These are phyloP conservation scores for Mycena polygramma DNA, from an alignment of 768 basidiomycete species.

Conservation along the genomic window DNA sequence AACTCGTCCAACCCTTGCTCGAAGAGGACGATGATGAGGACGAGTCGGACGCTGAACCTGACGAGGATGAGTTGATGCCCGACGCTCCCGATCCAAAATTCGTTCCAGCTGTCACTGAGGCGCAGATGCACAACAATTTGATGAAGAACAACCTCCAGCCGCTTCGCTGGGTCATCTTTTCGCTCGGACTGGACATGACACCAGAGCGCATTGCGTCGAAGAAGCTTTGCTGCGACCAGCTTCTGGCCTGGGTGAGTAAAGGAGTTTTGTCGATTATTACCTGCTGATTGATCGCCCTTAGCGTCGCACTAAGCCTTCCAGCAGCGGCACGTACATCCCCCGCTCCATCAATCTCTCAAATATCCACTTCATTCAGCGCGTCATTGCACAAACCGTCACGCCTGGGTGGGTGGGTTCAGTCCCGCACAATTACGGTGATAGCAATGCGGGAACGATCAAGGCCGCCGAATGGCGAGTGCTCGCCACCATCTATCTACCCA, in stretches of 20 bases:
- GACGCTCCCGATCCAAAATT: slow-evolving; percentile 20
- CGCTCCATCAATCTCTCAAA: slow-evolving; percentile 20
- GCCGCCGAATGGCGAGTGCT: slow-evolving; percentile 46
- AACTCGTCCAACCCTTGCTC: slow-evolving; percentile 23
- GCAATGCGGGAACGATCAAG: slow-evolving; percentile 45
- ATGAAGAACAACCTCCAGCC: slow-evolving; percentile 13
- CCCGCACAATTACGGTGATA: slow-evolving; percentile 41
- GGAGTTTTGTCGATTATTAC: neutral
- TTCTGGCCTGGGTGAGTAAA: slow-evolving; percentile 35
- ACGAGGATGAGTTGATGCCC: slow-evolving; percentile 25
- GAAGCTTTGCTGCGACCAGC: slow-evolving; percentile 24
- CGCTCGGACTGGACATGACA: slow-evolving; percentile 20
- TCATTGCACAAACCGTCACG: slow-evolving; percentile 28
- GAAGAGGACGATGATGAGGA: slow-evolving; percentile 2
- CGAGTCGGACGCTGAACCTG: too few relatives aligned
- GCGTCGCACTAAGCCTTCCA: slow-evolving; percentile 22
- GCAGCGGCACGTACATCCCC: slow-evolving; percentile 21
- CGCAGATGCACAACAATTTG: slow-evolving; percentile 12
- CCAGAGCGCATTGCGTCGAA: slow-evolving; percentile 28
- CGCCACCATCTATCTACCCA: slow-evolving; percentile 41
- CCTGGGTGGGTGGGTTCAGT: slow-evolving; percentile 34
- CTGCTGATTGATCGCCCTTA: slow-evolving; percentile 19
- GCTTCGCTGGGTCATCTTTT: slow-evolving; percentile 28
- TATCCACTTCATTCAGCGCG: slow-evolving; percentile 34
- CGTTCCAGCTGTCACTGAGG: slow-evolving; percentile 22